Base-by-base conservation (phyloP, 108 stramenopile species). In the Nitzschia sp. region DNA sequence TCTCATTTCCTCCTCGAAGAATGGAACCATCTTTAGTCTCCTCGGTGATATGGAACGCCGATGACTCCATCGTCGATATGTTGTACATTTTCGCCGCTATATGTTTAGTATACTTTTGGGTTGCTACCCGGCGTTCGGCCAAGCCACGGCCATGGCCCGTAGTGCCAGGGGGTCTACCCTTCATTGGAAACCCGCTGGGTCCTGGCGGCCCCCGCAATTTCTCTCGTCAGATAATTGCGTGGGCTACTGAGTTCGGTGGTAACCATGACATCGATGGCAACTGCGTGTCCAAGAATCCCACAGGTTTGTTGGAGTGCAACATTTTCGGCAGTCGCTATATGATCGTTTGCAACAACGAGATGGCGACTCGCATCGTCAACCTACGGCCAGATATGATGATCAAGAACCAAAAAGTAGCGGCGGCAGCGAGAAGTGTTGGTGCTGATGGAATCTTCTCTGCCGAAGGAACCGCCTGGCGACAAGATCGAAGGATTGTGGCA, bases 371-470 rank as follows among this genome's bases (percentile, higher is more conserved):
- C 4, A 28, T 76, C 68, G 38, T 62, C 31, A 25, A 45, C 22
- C 32, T 56, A 28, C 2, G 72, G 23, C 72, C 72, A 2, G 28
- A 45, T 29, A 32, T 30, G 1, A 38, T 73, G 1, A 45, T n/a
- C 4, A 52, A 64, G 4, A 45, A 23, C 16, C 16, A 25, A 19
- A 50, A 8, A 4, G 2, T 34, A 21, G 29, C 22, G 19, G 56
- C 0, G 4, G 56, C 65, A 28, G 0, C 60, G 30, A 27, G 26
- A 41, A 9, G 9, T 41, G 13, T 41, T 6, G 38, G 38, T 13
- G 9, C 13, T 6, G 13, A 65, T n/a, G 76, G 76, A 17, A 22
- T 77, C 15, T 77, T 77, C 32, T 17, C 55, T 36, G 69, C 76
- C 19, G 65, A 71, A 27, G 76, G 76, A 46, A 32, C 53, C 0